Evolutionary conservation across 192 early-diverging fungal species (phyloP).

Genomic region (Funneliformis mosseae): DNA sequence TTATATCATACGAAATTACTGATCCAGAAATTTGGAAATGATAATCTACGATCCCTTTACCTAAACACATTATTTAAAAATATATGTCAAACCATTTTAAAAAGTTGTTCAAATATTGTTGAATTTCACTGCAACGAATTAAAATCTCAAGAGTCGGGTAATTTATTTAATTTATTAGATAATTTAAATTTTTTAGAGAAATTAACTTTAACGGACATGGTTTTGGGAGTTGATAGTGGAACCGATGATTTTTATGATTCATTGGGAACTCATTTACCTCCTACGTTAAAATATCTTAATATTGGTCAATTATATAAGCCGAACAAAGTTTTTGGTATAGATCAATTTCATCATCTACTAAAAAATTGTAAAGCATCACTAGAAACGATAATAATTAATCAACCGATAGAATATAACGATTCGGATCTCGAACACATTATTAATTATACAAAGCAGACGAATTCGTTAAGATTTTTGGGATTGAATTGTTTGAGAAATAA

Average conservation of each 20-base stretch:
- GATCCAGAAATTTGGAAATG: background rate
- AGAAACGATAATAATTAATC: background rate
- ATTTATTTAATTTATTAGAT: background rate
- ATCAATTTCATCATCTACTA: background rate
- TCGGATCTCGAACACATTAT: background rate
- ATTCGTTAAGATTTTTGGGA: background rate
- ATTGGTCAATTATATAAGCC: background rate
- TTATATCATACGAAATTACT: background rate
- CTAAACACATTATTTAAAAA: background rate
- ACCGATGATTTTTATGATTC: background rate
- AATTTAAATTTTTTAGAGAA: background rate
- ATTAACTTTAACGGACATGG: background rate
- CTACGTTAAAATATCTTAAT: background rate
- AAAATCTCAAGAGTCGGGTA: background rate
- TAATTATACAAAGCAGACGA: background rate
- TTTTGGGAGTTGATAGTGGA: background rate
- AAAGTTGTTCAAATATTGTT: background rate
- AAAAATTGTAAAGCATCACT: background rate
- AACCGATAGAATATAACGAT: background rate
- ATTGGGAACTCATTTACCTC: background rate
- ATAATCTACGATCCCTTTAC: background rate
- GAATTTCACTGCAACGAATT: background rate
- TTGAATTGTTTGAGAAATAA: background rate
- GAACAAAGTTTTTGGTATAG: background rate
- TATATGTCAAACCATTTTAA: background rate